Evolutionary conservation across 352 stramenopile species (phyloP), one percentile per base, ranked within the genome.

Genomic region (Proteromonas lacertae): DNA sequence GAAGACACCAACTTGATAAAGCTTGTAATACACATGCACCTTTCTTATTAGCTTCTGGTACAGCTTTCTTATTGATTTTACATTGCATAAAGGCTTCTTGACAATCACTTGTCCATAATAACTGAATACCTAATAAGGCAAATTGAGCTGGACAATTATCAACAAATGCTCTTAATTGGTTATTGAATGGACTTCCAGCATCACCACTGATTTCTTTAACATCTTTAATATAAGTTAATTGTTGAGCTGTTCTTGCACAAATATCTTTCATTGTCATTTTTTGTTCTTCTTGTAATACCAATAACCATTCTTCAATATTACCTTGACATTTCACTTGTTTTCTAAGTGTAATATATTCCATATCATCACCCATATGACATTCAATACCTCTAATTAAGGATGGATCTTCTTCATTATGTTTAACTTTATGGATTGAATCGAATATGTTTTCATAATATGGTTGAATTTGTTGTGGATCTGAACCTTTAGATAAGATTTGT

Each of bases 371-470:
- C 25, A 40, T 40, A 34, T 24, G 23, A 2, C 23, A 40, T 5
- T 24, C 17, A 20, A 40, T 25, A 12, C 32, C 14, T 19, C 1
- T 25, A 33, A 40, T 40, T 28, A 25, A 17, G 1, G 19, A 18
- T 34, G 17, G 31, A 19, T 40, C 35, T 19, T 1, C 2, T 40
- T 33, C 21, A 13, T 12, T 25, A 21, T 40, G 35, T 25, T n/a
- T 13, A 4, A 40, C 35, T 1, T 23, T 7, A 33, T 90, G 75
- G 31, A 96, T 78, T n/a, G 77, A 83, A 52, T 95, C 83, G 48
- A 93, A 95, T 9, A 94, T 74, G 48, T 92, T 95, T 44, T 93
- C 78, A 50, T 95, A 95, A 57, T 93, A 84, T 25, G 88, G 70
- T 45, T 95, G 92, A 71, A 96, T 93, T 46, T 75, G 84, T 41